Percentiles rank a stretch among this genome's conserved stretches.
These are phyloP conservation scores for Fusarium fracticaudum DNA, from an alignment of 2,329 filamentous ascomycete species.

Conservation along the genomic window DNA sequence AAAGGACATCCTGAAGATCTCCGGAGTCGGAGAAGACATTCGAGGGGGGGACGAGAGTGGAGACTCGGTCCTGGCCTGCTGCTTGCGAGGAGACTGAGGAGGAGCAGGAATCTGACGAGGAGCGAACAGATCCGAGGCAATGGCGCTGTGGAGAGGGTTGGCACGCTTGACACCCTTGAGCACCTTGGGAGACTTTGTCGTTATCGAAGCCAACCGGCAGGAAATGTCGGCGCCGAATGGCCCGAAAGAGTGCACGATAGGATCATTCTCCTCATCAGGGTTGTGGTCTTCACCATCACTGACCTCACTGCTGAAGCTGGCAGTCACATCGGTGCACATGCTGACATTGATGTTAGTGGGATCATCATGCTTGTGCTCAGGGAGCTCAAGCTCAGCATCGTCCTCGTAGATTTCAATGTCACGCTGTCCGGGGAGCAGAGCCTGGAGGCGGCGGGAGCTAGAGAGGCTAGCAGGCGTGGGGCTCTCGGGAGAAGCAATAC, in stretches of 20 bases:
- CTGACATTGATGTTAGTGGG: conserved; percentile 50
- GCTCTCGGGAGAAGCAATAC: conserved; percentile 80
- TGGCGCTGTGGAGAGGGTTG: conserved; percentile 29
- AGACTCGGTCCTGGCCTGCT: conserved; percentile 36
- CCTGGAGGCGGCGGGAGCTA: conserved; percentile 57
- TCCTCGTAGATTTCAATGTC: conserved; percentile 79
- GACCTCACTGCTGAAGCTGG: conserved; percentile 67
- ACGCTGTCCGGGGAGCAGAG: conserved; percentile 53
- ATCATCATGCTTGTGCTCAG: conserved; percentile 43
- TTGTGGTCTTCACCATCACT: conserved; percentile 71
- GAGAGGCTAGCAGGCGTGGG: conserved; percentile 59
- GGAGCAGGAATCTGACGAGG: conserved; percentile 36
- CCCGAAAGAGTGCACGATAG: conserved; percentile 90
- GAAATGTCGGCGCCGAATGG: conserved; percentile 88
- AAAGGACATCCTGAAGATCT: conserved; percentile 36
- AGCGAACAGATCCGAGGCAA: conserved; percentile 40
- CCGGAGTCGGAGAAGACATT: conserved; percentile 32
- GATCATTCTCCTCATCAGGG: conserved; percentile 93
- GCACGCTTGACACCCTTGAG: conserved; percentile 39
- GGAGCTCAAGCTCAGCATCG: conserved; percentile 68
- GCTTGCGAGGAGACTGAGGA: conserved; percentile 38
- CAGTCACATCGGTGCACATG: conserved; percentile 61
- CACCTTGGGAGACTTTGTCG: conserved; percentile 70
- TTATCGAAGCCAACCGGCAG: conserved; percentile 82
- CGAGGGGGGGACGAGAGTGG: conserved; percentile 43